Evolutionary conservation across 23 red algal species (phyloP).

Genomic region (Chondrus crispus): DNA sequence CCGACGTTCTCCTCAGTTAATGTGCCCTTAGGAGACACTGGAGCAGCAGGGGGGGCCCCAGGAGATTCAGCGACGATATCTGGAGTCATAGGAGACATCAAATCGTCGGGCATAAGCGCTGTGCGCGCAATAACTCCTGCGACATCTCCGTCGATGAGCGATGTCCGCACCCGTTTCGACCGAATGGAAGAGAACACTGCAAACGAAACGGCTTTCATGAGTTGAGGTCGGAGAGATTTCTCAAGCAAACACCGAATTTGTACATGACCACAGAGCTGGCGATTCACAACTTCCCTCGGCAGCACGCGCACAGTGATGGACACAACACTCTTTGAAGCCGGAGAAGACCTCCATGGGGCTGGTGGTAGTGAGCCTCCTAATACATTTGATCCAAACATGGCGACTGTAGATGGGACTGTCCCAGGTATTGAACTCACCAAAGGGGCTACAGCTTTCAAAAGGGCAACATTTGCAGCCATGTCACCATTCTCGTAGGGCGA

Average conservation of each 20-base stretch:
- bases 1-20: slow-evolving; percentile 21
- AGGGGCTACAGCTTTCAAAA: slow-evolving; percentile 41
- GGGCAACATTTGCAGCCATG: slow-evolving; percentile 44
- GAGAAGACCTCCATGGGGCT: slow-evolving; percentile 43
- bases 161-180: slow-evolving; percentile 22
- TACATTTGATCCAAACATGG: neutral
- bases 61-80: slow-evolving; percentile 38
- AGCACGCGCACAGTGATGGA: slow-evolving; percentile 50
- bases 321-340: slow-evolving; percentile 20
- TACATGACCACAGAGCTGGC: slow-evolving; percentile 20
- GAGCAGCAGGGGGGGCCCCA: neutral
- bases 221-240: slow-evolving; percentile 44
- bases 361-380: neutral
- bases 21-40: slow-evolving; percentile 27
- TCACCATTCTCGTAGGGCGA: slow-evolving; percentile 31
- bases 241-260: slow-evolving; percentile 1
- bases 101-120: slow-evolving; percentile 44
- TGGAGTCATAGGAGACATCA: slow-evolving; percentile 70
- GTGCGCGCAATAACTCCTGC: slow-evolving; percentile 15
- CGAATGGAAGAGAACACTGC: slow-evolving; percentile 59
- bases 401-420: neutral
- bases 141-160: slow-evolving; percentile 44
- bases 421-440: slow-evolving; percentile 34
- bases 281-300: slow-evolving; percentile 53
- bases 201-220: slow-evolving; percentile 52